These are phyloP conservation scores for Heterobasidion occidentale DNA, from an alignment of 1,284 basidiomycete species.

Conservation along the genomic window DNA sequence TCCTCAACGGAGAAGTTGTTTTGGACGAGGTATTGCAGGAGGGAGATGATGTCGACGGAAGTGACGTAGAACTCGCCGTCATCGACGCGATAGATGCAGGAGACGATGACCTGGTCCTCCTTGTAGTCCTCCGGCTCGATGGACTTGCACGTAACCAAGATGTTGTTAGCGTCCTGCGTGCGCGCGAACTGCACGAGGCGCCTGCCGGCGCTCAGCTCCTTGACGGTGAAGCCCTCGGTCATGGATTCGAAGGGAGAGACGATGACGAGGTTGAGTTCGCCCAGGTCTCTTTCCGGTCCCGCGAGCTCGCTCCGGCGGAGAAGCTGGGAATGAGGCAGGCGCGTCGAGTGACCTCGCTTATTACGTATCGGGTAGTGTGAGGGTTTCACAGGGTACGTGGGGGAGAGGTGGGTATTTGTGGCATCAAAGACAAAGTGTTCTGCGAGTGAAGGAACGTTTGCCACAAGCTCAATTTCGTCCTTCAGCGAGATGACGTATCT, in stretches of 20 bases:
- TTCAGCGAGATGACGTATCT: background rate
- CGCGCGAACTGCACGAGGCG: constrained; percentile 68
- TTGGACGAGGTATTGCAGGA: constrained; percentile 84
- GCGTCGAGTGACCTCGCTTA: too few relatives aligned
- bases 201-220: constrained; percentile 51
- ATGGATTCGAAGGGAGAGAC: constrained; percentile 45
- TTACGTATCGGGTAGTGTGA: background rate
- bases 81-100: constrained; percentile 80
- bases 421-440: too few relatives aligned
- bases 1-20: constrained; percentile 87
- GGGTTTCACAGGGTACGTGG: background rate
- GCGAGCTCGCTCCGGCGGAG: background rate
- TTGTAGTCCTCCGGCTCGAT: constrained; percentile 54
- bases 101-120: constrained; percentile 57
- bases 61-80: constrained; percentile 82
- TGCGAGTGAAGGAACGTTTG: background rate
- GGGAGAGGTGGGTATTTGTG: too few relatives aligned
- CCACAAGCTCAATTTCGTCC: background rate
- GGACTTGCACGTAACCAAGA: constrained; percentile 58
- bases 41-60: constrained; percentile 91
- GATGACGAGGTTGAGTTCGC: constrained; percentile 43
- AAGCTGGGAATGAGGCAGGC: too few relatives aligned
- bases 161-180: constrained; percentile 47
- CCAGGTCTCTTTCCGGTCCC: background rate
- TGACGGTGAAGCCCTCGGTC: constrained; percentile 45